Base-by-base conservation (phyloP, 2,329 filamentous ascomycete genomes). In the Magnaporthiopsis rhizophila region DNA sequence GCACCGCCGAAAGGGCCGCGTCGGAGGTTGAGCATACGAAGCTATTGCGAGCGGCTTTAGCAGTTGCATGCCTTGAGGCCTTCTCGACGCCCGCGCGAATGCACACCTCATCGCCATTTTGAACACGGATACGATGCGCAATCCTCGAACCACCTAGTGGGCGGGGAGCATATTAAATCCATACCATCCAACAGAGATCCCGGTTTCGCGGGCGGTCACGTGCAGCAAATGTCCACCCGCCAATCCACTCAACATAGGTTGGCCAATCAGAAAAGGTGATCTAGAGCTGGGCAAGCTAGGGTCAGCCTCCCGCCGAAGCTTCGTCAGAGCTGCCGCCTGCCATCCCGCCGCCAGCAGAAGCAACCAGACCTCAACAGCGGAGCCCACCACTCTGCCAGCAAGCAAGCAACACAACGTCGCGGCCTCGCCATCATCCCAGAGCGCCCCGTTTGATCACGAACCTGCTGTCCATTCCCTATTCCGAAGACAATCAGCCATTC, bases 251-350 rank as follows among this genome's bases (percentile, higher is more conserved):
- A 50, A n/a, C 45, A 50, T 50, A 21, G 45, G 21, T 21, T 21
- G 45, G 45, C 45, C 45, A 53, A 53, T 53, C 45, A 53, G 18
- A 53, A 7, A 53, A n/a, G 45, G 45, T 8, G 45, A 53, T n/a
- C 26, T 26, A 24, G 57, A 58, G 57, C 57, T 58, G 57, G 32
- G 61, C 59, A 58, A 62, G 64, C 60, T 65, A 15, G 56, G 63
- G 28, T 57, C 32, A 59, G 24, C 32, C 26, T n/a, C 13, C 53
- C 59, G 28, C 45, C 32, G 36, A 62, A 71, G 70, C 69, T 72
- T 71, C 70, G 70, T 72, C 69, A 72, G 70, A 71, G 67, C 70
- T 70, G 70, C 66, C 71, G 70, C 70, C 70, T 72, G 68, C 69
- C 65, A 67, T 58, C 38, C 57, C 64, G 59, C 30, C 61, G 60